Evolutionary conservation across 805 yeast species (phyloP).

Genomic region (Nakazawaea siamensis): DNA sequence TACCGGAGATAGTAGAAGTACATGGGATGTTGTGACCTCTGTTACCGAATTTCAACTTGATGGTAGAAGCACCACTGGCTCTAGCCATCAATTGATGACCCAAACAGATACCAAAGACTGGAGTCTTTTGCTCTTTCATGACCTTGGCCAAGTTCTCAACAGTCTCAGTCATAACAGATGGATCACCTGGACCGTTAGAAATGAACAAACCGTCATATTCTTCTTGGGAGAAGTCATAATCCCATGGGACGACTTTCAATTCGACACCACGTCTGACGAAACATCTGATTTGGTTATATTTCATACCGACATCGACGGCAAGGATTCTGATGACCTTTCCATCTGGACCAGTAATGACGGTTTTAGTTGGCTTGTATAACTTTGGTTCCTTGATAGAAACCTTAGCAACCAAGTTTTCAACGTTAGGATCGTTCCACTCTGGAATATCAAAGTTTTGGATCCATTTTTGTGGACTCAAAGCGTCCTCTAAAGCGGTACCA

Average conservation of each 20-base stretch:
- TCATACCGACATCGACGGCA: slow-evolving; percentile 97
- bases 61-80: slow-evolving; percentile 90
- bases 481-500: slow-evolving; percentile 22
- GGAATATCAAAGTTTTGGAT: slow-evolving; percentile 57
- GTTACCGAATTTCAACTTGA: slow-evolving; percentile 94
- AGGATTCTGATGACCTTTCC: slow-evolving; percentile 78
- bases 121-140: slow-evolving; percentile 63
- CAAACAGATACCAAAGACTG: slow-evolving; percentile 95
- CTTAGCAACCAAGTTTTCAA: slow-evolving; percentile 81
- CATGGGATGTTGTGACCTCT: slow-evolving; percentile 99
- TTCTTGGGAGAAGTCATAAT: slow-evolving; percentile 75
- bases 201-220: slow-evolving; percentile 91
- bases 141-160: slow-evolving; percentile 52
- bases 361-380: slow-evolving; percentile 58
- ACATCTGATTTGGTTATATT: slow-evolving; percentile 95
- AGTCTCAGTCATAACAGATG: slow-evolving; percentile 69
- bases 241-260: slow-evolving; percentile 91
- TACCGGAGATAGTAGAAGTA: slow-evolving; percentile 81
- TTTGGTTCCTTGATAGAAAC: slow-evolving; percentile 78
- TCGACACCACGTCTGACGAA: slow-evolving; percentile 95
- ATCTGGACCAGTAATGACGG: slow-evolving; percentile 49
- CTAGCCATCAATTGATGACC: slow-evolving; percentile 96
- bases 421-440: slow-evolving; percentile 91
- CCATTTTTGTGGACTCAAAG: slow-evolving; percentile 43
- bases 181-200: slow-evolving; percentile 99